A percentile compares a stretch with the other conserved stretches of the same genome.
These are phyloP conservation scores for Guadua angustifolia DNA, from an alignment of 176 grass and related monocot species.

Conservation along the genomic window DNA sequence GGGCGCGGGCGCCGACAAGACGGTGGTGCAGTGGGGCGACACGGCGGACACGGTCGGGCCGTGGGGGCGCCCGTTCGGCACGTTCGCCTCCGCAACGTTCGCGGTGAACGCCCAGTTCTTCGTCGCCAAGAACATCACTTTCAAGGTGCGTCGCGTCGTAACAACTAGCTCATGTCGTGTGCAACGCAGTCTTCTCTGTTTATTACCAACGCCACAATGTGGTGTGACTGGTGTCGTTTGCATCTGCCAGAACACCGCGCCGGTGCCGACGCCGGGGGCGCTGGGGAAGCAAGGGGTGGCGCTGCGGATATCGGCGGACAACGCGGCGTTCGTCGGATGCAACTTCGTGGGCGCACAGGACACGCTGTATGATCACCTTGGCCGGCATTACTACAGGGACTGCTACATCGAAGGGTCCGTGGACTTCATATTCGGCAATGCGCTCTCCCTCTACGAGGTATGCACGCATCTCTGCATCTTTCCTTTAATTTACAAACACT, in stretches of 20 bases:
- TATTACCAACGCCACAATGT: not conserved
- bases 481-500: not conserved
- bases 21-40: constrained; percentile 95
- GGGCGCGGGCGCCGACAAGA: constrained; percentile 79
- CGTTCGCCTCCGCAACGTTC: constrained; percentile 91
- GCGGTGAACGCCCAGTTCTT: constrained; percentile 92
- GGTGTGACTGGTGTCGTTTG: not conserved
- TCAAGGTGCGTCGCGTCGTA: constrained; percentile 57
- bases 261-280: constrained; percentile 69
- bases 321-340: constrained; percentile 86
- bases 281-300: constrained; percentile 91
- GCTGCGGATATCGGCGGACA: constrained; percentile 86
- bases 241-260: constrained; percentile 66
- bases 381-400: constrained; percentile 88
- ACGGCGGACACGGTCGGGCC: constrained; percentile 72
- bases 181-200: not conserved
- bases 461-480: not conserved
- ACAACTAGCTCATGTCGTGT: not conserved
- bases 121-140: constrained; percentile 90
- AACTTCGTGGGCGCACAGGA: constrained; percentile 89
- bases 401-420: constrained; percentile 98
- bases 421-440: constrained; percentile 98
- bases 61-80: constrained; percentile 62
- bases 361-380: constrained; percentile 91
- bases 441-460: constrained; percentile 92